Percentiles rank a stretch among this genome's conserved stretches.
These are phyloP conservation scores for Solanum hybrid DNA, from an alignment of 305 asterid species.

Conservation along the genomic window DNA sequence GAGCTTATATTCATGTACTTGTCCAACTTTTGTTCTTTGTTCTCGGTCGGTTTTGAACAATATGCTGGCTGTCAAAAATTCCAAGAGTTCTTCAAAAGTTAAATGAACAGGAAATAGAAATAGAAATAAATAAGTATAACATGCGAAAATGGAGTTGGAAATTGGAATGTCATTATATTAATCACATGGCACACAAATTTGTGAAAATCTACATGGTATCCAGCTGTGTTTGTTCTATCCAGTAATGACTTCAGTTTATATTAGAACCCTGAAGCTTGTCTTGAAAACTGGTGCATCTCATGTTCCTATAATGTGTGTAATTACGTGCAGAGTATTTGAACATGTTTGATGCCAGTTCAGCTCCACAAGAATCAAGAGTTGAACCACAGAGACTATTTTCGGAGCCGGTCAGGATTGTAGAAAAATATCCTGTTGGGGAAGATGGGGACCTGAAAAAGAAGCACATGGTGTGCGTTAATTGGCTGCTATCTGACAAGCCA, in stretches of 20 bases:
- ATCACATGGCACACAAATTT: neutral
- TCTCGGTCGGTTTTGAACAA: neutral
- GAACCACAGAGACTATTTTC: conserved; percentile 65
- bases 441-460: conserved; percentile 82
- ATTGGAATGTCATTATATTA: neutral
- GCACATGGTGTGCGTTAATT: conserved; percentile 93
- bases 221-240: neutral
- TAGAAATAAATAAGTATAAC: neutral
- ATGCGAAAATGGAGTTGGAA: neutral
- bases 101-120: neutral
- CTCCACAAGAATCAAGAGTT: conserved; percentile 75
- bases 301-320: neutral
- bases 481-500: conserved; percentile 87
- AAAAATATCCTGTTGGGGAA: conserved; percentile 87
- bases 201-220: neutral
- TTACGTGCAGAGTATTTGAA: conserved; percentile 62
- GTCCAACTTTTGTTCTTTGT: neutral
- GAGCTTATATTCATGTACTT: neutral
- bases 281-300: neutral
- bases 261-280: neutral
- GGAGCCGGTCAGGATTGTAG: conserved; percentile 71
- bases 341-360: conserved; percentile 81
- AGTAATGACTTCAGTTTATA: neutral
- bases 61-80: neutral
- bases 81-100: neutral